Percentiles rank a stretch among this genome's conserved stretches.
phyloP scores from a whole-genome alignment of 192 early-diverging fungal genomes.

The Pilaira anomala region DNA sequence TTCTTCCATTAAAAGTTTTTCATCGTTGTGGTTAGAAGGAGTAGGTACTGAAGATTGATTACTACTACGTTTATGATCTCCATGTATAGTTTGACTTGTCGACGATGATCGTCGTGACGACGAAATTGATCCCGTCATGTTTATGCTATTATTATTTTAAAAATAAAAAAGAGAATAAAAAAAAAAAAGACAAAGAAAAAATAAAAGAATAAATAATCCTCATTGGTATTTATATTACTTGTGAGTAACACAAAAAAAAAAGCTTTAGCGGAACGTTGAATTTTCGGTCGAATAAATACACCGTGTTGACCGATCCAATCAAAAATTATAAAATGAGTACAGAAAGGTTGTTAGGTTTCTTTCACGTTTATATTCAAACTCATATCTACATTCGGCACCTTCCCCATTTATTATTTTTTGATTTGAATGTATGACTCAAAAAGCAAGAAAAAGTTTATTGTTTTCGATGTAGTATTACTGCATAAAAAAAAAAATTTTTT shows the following conservation, averaged over 20 bases:
- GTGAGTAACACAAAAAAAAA: neutral
- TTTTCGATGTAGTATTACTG: too few species aligned
- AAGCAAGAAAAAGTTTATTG: neutral
- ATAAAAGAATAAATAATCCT: neutral
- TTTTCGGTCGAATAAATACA: neutral
- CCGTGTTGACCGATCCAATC: neutral
- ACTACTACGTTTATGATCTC: neutral
- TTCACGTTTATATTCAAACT: slow-evolving; percentile 12
- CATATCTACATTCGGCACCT: slow-evolving; percentile 6
- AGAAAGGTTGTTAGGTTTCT: neutral
- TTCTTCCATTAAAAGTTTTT: slow-evolving; percentile 8
- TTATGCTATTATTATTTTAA: neutral
- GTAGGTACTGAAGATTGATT: neutral
- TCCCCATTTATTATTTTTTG: neutral
- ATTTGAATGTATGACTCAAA: slow-evolving; percentile 5
- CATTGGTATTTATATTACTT: neutral
- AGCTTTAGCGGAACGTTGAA: neutral
- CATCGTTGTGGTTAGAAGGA: neutral
- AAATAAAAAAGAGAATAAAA: neutral
- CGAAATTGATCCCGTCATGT: neutral
- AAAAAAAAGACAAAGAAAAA: neutral
- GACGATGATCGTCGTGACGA: slow-evolving; percentile 20
- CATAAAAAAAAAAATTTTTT: too few species aligned
- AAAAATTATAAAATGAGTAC: neutral
- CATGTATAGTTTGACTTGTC: slow-evolving; percentile 15